Base-by-base conservation (phyloP, 768 basidiomycete species). In the Lepiota brunneoincarnata region DNA sequence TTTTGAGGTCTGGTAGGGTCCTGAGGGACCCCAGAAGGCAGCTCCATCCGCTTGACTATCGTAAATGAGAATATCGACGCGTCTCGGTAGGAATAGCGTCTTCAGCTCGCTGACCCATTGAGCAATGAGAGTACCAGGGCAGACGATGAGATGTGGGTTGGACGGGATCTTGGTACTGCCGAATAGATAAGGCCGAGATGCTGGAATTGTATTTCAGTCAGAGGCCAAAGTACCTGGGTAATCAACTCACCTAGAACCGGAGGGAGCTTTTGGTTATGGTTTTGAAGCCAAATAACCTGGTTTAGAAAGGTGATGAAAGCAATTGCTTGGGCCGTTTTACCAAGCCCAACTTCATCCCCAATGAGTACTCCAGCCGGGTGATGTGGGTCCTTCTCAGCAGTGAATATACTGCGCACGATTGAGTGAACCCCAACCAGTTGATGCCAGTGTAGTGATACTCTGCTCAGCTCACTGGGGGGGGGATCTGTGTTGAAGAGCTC, bases 331-430 rank as follows among this genome's bases (percentile, higher is more conserved):
- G 61, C 55, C 0, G 69, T 72, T 45, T 73, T 73, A 0, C 69
- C 68, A 0, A 71, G 59, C 0, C 72, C 68, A 4, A 73, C 70
- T 12, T 61, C 61, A 35, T 65, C 64, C 5, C 60, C 59, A 26
- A 64, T 42, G 5, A 65, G 59, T 0, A 63, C 48, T 4, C 64
- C 63, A 7, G 36, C 5, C 14, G 23, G 11, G 28, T 57, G 39
- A 21, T 28, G 3, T 1, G 51, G 12, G 6, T 38, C 20, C 10
- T 44, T 17, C 1, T 50, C n/a, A 1, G 28, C 4, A 9, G 50
- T 34, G 47, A 64, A 60, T 17, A 50, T 12, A 11, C 55, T 60
- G 2, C 61, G 55, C 17, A 58, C 9, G 17, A 57, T 60, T 21
- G 54, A 42, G 20, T 59, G 58, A 21, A 57, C 50, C 0, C 64